Conservation (phyloP, 176 grass and related monocot genomes). For the Triticum turgidum region DNA sequence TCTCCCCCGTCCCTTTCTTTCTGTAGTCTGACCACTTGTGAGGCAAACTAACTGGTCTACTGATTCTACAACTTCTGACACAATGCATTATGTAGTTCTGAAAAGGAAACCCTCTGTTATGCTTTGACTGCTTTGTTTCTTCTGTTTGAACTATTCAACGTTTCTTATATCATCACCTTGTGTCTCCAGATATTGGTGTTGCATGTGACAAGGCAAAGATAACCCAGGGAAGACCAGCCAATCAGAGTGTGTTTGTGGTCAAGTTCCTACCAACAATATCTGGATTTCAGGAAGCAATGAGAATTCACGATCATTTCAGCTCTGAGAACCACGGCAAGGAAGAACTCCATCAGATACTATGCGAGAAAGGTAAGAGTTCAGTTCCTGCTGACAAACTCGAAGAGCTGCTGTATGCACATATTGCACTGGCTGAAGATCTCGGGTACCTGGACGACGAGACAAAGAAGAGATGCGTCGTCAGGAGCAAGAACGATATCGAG, state of each 20-base stretch:
- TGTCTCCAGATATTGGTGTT: conserved; percentile 58
- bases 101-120: not conserved
- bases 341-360: conserved; percentile 43
- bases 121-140: not conserved
- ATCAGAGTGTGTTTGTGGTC: conserved; percentile 56
- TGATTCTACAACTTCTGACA: not conserved
- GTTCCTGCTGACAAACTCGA: conserved; percentile 36
- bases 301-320: conserved; percentile 51
- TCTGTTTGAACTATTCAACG: conserved; percentile 4
- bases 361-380: conserved; percentile 30
- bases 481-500: conserved; percentile 71
- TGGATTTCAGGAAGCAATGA: conserved; percentile 80
- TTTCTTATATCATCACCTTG: conserved; percentile 5
- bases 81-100: not conserved
- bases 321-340: conserved; percentile 58
- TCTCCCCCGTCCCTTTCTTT: not conserved
- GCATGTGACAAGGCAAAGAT: conserved; percentile 48
- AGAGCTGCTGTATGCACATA: conserved; percentile 53
- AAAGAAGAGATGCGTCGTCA: conserved; percentile 62
- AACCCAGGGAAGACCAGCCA: conserved; percentile 45
- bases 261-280: conserved; percentile 69
- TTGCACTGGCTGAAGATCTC: conserved; percentile 70
- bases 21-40: not conserved
- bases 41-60: not conserved
- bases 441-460: conserved; percentile 54